These are phyloP conservation scores for Puccinia coronata DNA, from an alignment of 1,284 basidiomycete genomes.

Conservation along the genomic window DNA sequence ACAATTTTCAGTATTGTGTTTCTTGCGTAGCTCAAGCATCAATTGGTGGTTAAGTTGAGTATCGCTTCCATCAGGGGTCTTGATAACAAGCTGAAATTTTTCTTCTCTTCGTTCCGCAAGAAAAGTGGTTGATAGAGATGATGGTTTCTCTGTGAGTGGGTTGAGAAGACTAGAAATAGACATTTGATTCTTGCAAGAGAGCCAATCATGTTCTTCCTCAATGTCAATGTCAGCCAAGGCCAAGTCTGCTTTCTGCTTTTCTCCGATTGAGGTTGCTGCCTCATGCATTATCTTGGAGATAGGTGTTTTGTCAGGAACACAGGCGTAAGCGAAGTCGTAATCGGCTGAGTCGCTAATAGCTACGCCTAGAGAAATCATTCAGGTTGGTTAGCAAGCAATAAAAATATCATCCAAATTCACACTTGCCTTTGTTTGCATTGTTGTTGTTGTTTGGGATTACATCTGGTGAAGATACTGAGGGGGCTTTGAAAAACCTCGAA, in stretches of 20 bases:
- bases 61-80: background rate
- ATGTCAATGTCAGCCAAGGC: background rate
- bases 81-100: background rate
- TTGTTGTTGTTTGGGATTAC: background rate
- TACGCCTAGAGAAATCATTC: background rate
- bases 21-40: background rate
- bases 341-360: background rate
- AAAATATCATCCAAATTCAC: background rate
- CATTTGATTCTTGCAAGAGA: background rate
- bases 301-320: background rate
- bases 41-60: slow-evolving; percentile 1
- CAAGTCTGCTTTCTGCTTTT: too few species aligned
- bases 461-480: too few species aligned
- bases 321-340: slow-evolving; percentile 9
- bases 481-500: slow-evolving; percentile 2
- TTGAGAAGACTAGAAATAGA: slow-evolving; percentile 31
- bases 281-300: background rate
- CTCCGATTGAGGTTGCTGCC: background rate
- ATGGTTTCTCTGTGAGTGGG: background rate
- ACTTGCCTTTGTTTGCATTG: background rate
- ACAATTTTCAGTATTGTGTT: slow-evolving; percentile 6
- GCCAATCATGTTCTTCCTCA: background rate
- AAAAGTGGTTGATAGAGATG: background rate
- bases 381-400: background rate
- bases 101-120: background rate